A percentile compares a stretch with the other conserved stretches of the same genome.
These are phyloP conservation scores for Nepenthes gracilis DNA, from an alignment of 148 eudicot genomes.

Conservation along the genomic window DNA sequence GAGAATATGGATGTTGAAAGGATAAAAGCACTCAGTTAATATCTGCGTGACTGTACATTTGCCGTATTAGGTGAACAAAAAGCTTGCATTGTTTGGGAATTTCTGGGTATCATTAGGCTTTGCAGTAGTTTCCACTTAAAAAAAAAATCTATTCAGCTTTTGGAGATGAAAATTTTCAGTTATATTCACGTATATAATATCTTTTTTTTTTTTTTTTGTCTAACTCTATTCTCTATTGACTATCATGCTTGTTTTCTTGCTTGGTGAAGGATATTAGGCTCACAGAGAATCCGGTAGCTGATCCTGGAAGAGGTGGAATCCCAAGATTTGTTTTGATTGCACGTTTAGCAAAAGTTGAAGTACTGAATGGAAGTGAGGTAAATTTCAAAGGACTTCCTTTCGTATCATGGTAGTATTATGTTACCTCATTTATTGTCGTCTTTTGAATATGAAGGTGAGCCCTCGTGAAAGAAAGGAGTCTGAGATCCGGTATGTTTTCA, in stretches of 20 bases:
- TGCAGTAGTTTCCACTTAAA: not conserved
- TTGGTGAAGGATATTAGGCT: conserved; percentile 62
- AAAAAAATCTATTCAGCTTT: too few species aligned
- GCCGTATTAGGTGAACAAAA: too few species aligned
- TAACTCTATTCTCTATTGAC: not conserved
- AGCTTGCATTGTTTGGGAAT: too few species aligned
- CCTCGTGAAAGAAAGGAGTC: conserved; percentile 84
- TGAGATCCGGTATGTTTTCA: conserved; percentile 68
- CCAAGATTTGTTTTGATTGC: conserved; percentile 85
- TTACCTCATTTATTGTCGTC: conserved; percentile 11
- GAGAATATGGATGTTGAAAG: too few species aligned
- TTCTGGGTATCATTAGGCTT: too few species aligned
- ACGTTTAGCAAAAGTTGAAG: conserved; percentile 56
- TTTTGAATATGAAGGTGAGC: conserved; percentile 32
- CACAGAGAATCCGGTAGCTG: conserved; percentile 74
- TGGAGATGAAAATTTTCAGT: too few species aligned
- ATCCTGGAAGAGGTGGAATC: conserved; percentile 70
- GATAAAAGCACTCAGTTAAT: too few species aligned
- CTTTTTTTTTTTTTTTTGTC: not conserved
- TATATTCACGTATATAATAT: too few species aligned
- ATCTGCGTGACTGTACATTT: too few species aligned
- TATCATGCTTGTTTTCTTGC: not conserved
- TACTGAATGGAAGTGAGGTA: conserved; percentile 94
- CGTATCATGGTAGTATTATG: conserved; percentile 1
- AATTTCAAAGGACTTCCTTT: conserved; percentile 2